Evolutionary conservation across 1,284 basidiomycete genomes (phyloP), one percentile per base, ranked within the genome.

Genomic region (Ceratobasidium sp.): DNA sequence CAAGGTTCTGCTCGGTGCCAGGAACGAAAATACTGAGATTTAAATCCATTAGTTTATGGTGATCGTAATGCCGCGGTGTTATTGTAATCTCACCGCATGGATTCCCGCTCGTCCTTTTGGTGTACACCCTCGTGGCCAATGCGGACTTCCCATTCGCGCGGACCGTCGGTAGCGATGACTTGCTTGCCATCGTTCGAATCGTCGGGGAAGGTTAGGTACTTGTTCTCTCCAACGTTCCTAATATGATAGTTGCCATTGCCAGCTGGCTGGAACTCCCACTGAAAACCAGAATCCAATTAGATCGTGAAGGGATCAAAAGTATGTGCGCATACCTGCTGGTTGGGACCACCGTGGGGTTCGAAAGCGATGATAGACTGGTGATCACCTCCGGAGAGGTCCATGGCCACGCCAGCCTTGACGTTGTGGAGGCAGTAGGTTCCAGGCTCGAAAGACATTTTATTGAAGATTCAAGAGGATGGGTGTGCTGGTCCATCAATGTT

Each of bases 41-140:
- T 28, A 26, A 26, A 28, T 73, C n/a, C 12, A 46, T 46, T 20
- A 46, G 15, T 15, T 38, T n/a, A 12, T 17, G 20, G 17, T 5
- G 42, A 65, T 50, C 20, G 33, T 46, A 23, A 26, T 52, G 44
- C 23, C 26, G 17, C 40, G 15, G 42, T 23, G 10, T n/a, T 6
- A 23, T 33, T 28, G 15, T 62, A 3, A 50, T 23, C 61, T 23
- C 13, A 74, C 71, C 71, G 71, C 42, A 74, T 50, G 44, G 71
- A 74, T 48, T 74, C 71, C 4, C 48, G 42, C 2, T 3, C 6
- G 28, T 73, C 70, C 71, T 74, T 64, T 13, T 2, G 3, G 48
- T 74, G 12, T 6, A 64, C 71, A 65, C 71, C 71, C 42, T 74
- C 71, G 61, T 74, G 71, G 48, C 71, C 71, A 20, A 74, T 61